Evolutionary conservation across 2,329 filamentous ascomycete species (phyloP), one percentile per base, ranked within the genome.

Genomic region (Aulographum hederae): DNA sequence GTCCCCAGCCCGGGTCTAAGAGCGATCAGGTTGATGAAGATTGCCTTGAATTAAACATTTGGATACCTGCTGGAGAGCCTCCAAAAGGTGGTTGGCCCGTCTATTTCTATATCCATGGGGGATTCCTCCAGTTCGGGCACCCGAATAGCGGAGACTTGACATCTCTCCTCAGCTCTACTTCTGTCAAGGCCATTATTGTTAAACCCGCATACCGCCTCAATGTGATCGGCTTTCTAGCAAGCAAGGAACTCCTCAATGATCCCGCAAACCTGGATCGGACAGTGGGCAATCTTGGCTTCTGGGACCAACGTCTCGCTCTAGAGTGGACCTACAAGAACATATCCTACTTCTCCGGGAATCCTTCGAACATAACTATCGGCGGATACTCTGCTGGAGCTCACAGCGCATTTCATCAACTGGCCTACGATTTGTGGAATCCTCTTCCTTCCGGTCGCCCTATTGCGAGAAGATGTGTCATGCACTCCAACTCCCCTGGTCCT

Each of bases 381-480:
- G 66, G 67, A 2, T 70, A 71, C 39, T 68, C 63, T 4, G 67
- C 67, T 2, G n/a, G n/a, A 2, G 55, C 63, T 3, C 63, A 70
- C 41, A 66, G 61, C 3, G 56, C 60, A 2, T 71, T 69, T 41
- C 59, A 70, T 33, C 67, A 71, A 45, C 46, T 71, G 2, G 58
- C 64, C 6, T 64, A 69, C 39, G 67, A 72, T 40, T 51, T 70
- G 5, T 58, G 56, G 32, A n/a, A n/a, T n/a, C n/a, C n/a, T n/a
- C 53, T 61, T 13, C 55, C 62, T 0, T 50, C 53, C 6, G 43
- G 52, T 3, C 54, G 63, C 28, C 45, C 55, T 1, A 50, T 70
- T 26, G 57, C 70, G 33, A 60, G 58, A 33, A 51, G 63, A 32
- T 61, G 53, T 6, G 52, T 66, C 29, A 69, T 70, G 59, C 59